Conservation (phyloP, 495 filamentous ascomycete genomes). For the Cairneyella variabilis region DNA sequence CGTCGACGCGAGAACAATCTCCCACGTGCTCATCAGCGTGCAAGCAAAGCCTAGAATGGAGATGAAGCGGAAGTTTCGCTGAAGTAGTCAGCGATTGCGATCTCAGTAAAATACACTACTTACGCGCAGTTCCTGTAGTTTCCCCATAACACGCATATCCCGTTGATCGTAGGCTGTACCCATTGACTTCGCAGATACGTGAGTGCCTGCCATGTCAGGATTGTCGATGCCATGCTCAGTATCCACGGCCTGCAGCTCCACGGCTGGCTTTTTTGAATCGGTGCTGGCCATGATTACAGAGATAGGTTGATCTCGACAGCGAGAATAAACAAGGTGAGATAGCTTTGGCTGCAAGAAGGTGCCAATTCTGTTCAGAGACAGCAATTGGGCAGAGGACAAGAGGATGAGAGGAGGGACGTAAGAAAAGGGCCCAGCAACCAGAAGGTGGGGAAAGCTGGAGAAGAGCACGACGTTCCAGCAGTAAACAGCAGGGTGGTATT, state of each 20-base stretch:
- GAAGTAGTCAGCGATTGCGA: background rate
- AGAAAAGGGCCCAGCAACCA: too few species aligned
- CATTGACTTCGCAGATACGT: background rate
- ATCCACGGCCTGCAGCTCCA: background rate
- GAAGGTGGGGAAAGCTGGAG: background rate
- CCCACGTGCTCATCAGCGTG: conserved; percentile 41
- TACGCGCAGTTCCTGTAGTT: conserved; percentile 2
- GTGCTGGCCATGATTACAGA: background rate
- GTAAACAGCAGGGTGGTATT: background rate
- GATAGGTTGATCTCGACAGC: background rate
- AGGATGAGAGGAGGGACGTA: background rate
- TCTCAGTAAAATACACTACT: background rate
- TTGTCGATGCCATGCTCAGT: background rate
- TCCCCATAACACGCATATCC: conserved; percentile 2
- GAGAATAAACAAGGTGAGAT: background rate
- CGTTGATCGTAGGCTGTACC: conserved; percentile 1
- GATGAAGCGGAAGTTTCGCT: conserved; percentile 41
- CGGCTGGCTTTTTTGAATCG: background rate
- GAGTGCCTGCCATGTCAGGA: background rate
- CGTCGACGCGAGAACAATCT: conserved; percentile 27
- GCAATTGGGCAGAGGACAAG: background rate
- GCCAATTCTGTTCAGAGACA: background rate
- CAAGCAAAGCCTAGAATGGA: conserved; percentile 43
- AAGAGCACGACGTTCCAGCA: too few species aligned
- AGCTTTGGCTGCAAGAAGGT: background rate